Percentiles rank a stretch among this genome's conserved stretches.
Evolutionary conservation across 805 yeast genomes (phyloP).

Genomic region (Candida vaughaniae): DNA sequence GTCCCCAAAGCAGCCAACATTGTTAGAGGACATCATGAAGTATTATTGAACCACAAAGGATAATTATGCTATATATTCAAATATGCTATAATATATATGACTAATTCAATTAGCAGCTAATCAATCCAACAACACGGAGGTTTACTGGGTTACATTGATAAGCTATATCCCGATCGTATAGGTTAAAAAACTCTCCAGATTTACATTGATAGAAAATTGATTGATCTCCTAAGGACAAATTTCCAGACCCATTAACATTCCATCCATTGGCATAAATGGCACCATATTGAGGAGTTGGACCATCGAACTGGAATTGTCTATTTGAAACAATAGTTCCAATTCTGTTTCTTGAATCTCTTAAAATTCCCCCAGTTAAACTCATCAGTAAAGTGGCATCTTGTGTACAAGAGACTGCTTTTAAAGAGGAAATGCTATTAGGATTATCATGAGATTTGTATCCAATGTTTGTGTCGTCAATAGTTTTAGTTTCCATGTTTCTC

Average conservation of each 20-base stretch:
- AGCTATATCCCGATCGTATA: constrained; percentile 34
- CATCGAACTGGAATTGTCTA: constrained; percentile 42
- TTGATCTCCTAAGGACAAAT: constrained; percentile 31
- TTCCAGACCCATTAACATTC: constrained; percentile 33
- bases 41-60: not conserved
- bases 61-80: too few relatives aligned
- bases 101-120: constrained; percentile 21
- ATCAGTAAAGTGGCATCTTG: constrained; percentile 25
- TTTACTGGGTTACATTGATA: constrained; percentile 36
- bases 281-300: constrained; percentile 40
- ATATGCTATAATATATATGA: not conserved
- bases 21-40: constrained; percentile 6
- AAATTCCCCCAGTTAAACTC: constrained; percentile 27
- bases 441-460: too few relatives aligned
- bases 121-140: constrained; percentile 35
- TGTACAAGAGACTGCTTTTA: constrained; percentile 29
- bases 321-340: constrained; percentile 39
- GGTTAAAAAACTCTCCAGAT: constrained; percentile 38
- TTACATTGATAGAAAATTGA: constrained; percentile 38
- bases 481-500: too few relatives aligned
- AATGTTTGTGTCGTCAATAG: too few relatives aligned
- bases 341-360: constrained; percentile 30
- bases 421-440: constrained; percentile 24
- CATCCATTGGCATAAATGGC: constrained; percentile 39
- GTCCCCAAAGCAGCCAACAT: constrained; percentile 1